Conservation (phyloP, 2,329 filamentous ascomycete genomes). For the Apiospora arundinis region DNA sequence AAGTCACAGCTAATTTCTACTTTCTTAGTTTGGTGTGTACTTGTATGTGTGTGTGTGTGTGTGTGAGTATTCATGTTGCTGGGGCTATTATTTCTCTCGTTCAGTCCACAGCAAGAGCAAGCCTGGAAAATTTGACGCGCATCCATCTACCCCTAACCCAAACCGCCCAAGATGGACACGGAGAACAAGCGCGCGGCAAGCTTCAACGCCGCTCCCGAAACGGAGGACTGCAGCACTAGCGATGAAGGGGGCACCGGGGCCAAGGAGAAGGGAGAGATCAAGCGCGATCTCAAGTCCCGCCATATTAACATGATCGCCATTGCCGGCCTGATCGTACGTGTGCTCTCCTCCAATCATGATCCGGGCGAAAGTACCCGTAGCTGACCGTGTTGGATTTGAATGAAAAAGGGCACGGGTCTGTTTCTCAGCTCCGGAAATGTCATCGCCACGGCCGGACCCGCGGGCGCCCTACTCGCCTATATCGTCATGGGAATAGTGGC, state of each 20-base stretch:
- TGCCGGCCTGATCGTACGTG: slow-evolving; percentile 48
- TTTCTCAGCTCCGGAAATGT: slow-evolving; percentile 55
- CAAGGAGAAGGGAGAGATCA: neutral
- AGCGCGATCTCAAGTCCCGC: slow-evolving; percentile 46
- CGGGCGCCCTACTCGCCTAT: slow-evolving; percentile 49
- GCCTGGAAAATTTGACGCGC: neutral
- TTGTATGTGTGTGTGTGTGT: too few relatives aligned
- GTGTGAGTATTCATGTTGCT: too few relatives aligned
- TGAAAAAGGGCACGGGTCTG: slow-evolving; percentile 47
- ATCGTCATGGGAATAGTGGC: slow-evolving; percentile 39
- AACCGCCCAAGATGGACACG: neutral
- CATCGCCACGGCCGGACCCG: slow-evolving; percentile 50
- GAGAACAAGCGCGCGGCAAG: neutral
- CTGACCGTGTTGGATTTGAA: neutral
- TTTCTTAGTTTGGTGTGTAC: neutral
- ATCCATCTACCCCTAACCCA: neutral
- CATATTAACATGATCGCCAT: slow-evolving; percentile 56
- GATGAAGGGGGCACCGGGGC: neutral
- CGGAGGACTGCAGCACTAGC: neutral
- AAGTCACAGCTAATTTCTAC: neutral
- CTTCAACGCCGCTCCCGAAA: neutral
- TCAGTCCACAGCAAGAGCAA: too few relatives aligned
- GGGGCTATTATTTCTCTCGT: neutral
- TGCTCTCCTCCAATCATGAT: too few relatives aligned
- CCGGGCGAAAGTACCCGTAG: too few relatives aligned